Base-by-base conservation (phyloP, 225 moss, liverwort and hornwort species). In the Rhytidiadelphus loreus region DNA sequence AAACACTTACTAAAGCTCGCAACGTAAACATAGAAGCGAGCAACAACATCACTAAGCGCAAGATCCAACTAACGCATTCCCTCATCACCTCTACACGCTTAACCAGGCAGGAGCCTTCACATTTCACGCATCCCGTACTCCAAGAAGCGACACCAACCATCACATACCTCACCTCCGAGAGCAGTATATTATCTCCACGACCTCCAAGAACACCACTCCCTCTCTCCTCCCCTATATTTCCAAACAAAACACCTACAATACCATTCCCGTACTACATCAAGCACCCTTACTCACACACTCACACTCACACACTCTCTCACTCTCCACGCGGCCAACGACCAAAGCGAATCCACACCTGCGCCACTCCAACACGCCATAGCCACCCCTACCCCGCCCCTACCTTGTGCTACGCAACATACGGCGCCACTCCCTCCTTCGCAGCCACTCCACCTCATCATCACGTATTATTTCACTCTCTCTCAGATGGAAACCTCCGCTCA, bases 311-410 rank as follows among this genome's bases (percentile, higher is more conserved):
- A 55, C 53, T 5, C 55, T 13, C 62, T 63, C 55, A 13, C 39
- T 66, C 65, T 56, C 79, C 73, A 58, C 70, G 46, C 59, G 33
- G 76, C 83, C 43, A 22, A 86, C 59, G 25, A 37, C 68, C 59
- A 13, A 76, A 82, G 53, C 18, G 60, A 81, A 69, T 85, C 68
- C 86, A 74, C 65, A 82, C 68, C 12, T 64, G 43, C 25, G 50
- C 66, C 85, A 57, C 84, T 75, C 85, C 62, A 76, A 64, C 84
- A 84, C 82, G 82, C 87, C 91, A 91, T 85, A 91, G 91, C 87
- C 91, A 68, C 89, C 89, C 53, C 77, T 53, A 69, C 74, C 86
- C 35, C 22, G 53, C 70, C 88, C 88, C 74, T 53, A 43, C 37
- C 56, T n/a, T 66, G 26, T 7, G 37, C 59, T 21, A 39, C 50